A percentile compares a stretch with the other conserved stretches of the same genome.
Evolutionary conservation across 148 eudicot species (phyloP).

Genomic region (Chenopodium berlandieri): DNA sequence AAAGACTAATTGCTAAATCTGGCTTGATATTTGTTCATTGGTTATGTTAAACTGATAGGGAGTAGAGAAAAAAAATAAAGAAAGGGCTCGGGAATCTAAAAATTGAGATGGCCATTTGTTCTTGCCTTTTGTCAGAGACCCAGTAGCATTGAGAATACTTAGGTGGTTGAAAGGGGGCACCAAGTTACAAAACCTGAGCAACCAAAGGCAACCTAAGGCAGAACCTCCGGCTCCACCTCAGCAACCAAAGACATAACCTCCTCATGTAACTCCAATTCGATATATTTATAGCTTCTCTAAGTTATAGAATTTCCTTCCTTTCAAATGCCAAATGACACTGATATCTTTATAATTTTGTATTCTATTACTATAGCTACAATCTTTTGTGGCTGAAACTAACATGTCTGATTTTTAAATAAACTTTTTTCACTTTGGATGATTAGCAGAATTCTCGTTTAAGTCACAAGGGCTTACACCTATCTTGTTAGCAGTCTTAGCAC

Average conservation of each 20-base stretch:
- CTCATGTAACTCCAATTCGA: too few relatives aligned
- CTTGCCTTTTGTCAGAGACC: conserved; percentile 71
- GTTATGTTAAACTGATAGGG: conserved; percentile 35
- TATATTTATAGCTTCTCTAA: too few relatives aligned
- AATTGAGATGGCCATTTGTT: conserved; percentile 40
- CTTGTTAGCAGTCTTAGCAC: too few relatives aligned
- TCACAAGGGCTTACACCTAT: too few relatives aligned
- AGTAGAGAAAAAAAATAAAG: conserved; percentile 68
- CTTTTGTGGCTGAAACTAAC: too few relatives aligned
- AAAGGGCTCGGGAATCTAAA: conserved; percentile 43
- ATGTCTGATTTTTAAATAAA: too few relatives aligned
- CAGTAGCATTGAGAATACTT: conserved; percentile 91
- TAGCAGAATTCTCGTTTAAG: too few relatives aligned
- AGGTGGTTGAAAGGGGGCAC: conserved; percentile 62
- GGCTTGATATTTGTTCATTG: neutral
- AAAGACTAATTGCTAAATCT: neutral
- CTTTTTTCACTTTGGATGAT: too few relatives aligned
- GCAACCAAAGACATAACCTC: conserved; percentile 38
- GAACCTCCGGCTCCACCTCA: conserved; percentile 43
- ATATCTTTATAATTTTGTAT: too few relatives aligned
- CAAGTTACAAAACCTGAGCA: conserved; percentile 40
- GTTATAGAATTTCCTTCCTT: too few relatives aligned
- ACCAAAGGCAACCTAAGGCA: conserved; percentile 25
- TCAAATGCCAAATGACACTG: too few relatives aligned
- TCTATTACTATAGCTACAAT: too few relatives aligned